Base-by-base conservation (phyloP, 2,329 filamentous ascomycete species). In the Sphaerulina vaccinii region DNA sequence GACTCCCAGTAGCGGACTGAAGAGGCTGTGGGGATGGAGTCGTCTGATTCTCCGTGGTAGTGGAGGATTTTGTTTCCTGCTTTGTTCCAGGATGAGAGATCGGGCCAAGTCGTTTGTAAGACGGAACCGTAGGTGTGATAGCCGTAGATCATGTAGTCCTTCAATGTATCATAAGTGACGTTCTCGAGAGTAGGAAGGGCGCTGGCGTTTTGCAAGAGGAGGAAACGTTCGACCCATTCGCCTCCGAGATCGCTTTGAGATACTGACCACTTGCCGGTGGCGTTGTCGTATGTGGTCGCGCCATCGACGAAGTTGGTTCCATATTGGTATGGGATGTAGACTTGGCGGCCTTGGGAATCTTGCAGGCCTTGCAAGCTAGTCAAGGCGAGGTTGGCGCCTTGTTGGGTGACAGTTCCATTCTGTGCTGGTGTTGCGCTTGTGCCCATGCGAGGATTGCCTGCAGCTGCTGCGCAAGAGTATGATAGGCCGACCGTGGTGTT, bases 11-110 rank as follows among this genome's bases (percentile, higher is more conserved):
- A 84, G 60, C 74, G 77, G 1, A 81, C 73, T 0, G 78, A 81
- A 0, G 77, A 79, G 4, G 71, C 78, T 1, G 80, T 64, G 1
- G 79, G 79, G 54, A 84, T 70, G 5, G 71, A 74, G 11, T 71
- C 65, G 63, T 83, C 81, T 1, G 75, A 76, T 65, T 83, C 79
- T 46, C 79, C 80, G 65, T 83, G 80, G 69, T 75, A 81, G 64
- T 82, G 79, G 9, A 84, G 67, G 3, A 83, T 65, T 65, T 83
- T 83, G 45, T 78, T 79, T 19, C 79, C 80, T 0, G 70, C 59
- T 2, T 68, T 51, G 24, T 76, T 68, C 70, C 81, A 81, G 7
- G 68, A 57, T 0, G 74, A 77, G 0, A 83, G 69, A 56, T 83
- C 79, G 0, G 78, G 76, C 19, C 74, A 61, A 1, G 75, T 81